phyloP scores from a whole-genome alignment of 163 green algal species.

The Scenedesmus sp. region DNA sequence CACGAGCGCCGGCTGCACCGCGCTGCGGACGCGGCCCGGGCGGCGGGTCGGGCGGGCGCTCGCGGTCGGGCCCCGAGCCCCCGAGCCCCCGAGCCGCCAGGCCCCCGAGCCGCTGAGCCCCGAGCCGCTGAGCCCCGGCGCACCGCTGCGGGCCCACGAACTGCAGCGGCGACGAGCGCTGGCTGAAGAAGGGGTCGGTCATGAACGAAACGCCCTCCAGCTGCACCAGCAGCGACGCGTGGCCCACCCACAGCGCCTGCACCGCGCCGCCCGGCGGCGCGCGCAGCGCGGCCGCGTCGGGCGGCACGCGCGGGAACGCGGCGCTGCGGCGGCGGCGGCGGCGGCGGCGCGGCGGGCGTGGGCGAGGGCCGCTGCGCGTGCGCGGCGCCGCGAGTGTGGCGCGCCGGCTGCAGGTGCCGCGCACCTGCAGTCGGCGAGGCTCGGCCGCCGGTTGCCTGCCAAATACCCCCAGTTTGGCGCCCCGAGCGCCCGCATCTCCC shows the following conservation, averaged over 20 bases:
- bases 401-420: background rate
- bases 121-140: constrained; percentile 4
- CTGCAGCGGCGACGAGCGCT: constrained; percentile 70
- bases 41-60: too few species aligned
- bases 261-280: constrained; percentile 52
- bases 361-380: too few species aligned
- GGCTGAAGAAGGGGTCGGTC: constrained; percentile 80
- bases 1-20: constrained; percentile 52
- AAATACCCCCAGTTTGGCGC: constrained; percentile 40
- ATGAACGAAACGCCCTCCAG: constrained; percentile 75
- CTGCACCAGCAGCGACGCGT: constrained; percentile 78
- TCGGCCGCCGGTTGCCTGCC: constrained; percentile 48
- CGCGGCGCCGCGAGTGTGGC: too few species aligned
- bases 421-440: constrained; percentile 53
- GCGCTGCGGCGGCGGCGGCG: constrained; percentile 2
- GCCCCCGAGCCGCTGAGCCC: too few species aligned
- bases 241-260: constrained; percentile 77
- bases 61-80: too few species aligned
- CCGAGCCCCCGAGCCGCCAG: too few species aligned
- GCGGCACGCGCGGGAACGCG: constrained; percentile 60
- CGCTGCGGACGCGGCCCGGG: background rate
- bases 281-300: constrained; percentile 55
- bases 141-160: constrained; percentile 72
- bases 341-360: too few species aligned
- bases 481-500: constrained; percentile 8